phyloP scores from a whole-genome alignment of 2,329 filamentous ascomycete genomes.

The Sporothrix mexicana region DNA sequence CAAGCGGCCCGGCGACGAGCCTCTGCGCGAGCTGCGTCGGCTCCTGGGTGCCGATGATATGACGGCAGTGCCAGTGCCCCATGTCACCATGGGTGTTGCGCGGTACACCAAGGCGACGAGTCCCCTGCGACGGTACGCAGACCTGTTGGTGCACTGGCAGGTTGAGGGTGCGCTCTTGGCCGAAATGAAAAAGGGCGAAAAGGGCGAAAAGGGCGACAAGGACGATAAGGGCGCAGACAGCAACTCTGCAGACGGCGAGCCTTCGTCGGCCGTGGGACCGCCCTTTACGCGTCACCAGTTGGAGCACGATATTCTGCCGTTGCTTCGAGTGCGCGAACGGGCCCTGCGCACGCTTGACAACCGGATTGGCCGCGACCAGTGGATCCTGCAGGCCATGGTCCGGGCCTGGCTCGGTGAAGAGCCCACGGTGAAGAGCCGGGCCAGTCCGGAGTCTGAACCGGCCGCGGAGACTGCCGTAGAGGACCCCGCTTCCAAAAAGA shows the following conservation, averaged over 20 bases:
- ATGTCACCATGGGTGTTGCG: constrained; percentile 63
- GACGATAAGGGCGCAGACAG: too few species aligned
- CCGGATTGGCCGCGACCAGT: constrained; percentile 54
- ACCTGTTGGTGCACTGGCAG: constrained; percentile 70
- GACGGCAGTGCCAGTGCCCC: constrained; percentile 58
- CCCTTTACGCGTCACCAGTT: constrained; percentile 54
- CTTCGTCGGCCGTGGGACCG: not conserved
- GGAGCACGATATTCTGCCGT: constrained; percentile 53
- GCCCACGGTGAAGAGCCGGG: constrained; percentile 26
- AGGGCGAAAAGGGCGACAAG: not conserved
- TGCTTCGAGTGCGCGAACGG: constrained; percentile 60
- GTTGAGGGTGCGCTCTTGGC: constrained; percentile 63
- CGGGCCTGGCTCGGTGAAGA: constrained; percentile 65
- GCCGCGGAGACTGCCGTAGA: not conserved
- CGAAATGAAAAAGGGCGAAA: constrained; percentile 42
- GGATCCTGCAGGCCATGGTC: constrained; percentile 63
- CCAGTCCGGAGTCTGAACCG: not conserved
- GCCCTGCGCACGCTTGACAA: constrained; percentile 54
- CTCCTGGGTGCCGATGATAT: constrained; percentile 59
- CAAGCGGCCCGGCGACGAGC: constrained; percentile 42
- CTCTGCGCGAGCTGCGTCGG: constrained; percentile 44
- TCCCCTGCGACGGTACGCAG: constrained; percentile 68
- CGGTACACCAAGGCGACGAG: constrained; percentile 69
- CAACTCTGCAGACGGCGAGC: not conserved
- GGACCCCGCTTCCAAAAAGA: too few species aligned